Base-by-base conservation (phyloP, 176 grass and related monocot species). In the Carex littledalei region DNA sequence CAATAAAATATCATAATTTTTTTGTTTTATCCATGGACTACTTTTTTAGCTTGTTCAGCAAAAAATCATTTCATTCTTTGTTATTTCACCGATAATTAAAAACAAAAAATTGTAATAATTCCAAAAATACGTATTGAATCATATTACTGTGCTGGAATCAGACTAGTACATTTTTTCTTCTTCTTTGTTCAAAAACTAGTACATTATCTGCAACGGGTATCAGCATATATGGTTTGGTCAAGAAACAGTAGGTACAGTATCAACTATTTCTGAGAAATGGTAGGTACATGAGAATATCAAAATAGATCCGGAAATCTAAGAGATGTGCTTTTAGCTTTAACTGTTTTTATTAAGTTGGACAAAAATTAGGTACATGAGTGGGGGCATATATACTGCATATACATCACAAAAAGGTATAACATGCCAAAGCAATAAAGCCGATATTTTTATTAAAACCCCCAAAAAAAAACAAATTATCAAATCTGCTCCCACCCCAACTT, bases 281-380 rank as follows among this genome's bases (percentile, higher is more conserved):
- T 52, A 11, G 20, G 45, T 41, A 75, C 71, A 26, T 52, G 45
- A 52, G 21, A 75, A 17, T 20, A 81, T 81, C 34, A 63, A 81
- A 81, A 81, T 64, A 63, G 79, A 81, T 81, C 58, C 20, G 29
- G 79, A 63, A 17, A 77, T 77, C 49, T 32, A 77, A 37, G 55
- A 53, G 72, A 63, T 13, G 1, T 81, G 34, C 35, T 43, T n/a
- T 77, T 49, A 24, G 37, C 24, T 80, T 80, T 57, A 81, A 67
- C 62, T 67, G 61, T 83, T 67, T 50, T 62, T 43, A 17, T 81
- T 63, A 65, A 29, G 45, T 21, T 20, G 39, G 80, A 83, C 80
- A 83, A 50, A 66, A 24, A 65, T 66, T 67, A 83, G 41, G 80
- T 67, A 83, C 80, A 26, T 8, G 22, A 31, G 47, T 77, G 49